Base-by-base conservation (phyloP, 495 filamentous ascomycete species). In the Lophiostoma macrostomum region DNA sequence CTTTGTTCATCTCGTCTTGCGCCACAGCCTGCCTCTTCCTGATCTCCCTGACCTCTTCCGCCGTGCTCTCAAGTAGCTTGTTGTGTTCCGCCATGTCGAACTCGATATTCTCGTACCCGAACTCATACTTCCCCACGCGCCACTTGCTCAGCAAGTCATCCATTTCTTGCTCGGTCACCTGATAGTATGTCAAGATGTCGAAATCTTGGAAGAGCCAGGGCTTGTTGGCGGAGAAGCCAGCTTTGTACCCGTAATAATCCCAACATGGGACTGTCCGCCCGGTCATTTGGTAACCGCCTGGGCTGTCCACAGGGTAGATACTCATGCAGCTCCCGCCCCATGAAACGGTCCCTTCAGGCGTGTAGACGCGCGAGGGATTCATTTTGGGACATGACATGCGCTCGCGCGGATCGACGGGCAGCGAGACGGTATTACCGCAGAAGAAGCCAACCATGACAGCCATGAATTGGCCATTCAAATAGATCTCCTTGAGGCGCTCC, bases 191-290 rank as follows among this genome's bases (percentile, higher is more conserved):
- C 10, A 82, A 64, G 30, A 77, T 66, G 56, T 83, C 79, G 50
- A 82, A 79, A 30, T 80, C 75, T 32, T 79, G 71, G 56, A 77
- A 82, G 1, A 84, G 70, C 73, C 80, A 80, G 0, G 80, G 79
- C 13, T 64, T 57, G 0, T 63, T 50, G 0, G 70, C 58, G 0
- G 57, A 67, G 51, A 79, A 82, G 0, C 73, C 74, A 0, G 61
- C 65, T 29, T 76, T 76, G 29, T 70, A 70, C 1, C 77, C 77
- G 4, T 78, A 71, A n/a, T 73, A 71, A 61, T 84, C 80, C 43
- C 76, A 73, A 23, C 74, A 69, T 0, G 76, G 77, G 12, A 83
- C 74, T 0, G 80, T 82, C 27, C 74, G 61, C 0, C 74, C 80
- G 1, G 75, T 73, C 56, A 80, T 71, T 65, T 78, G 74, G 56